These are phyloP conservation scores for Elsinoe australis DNA, from an alignment of 2,329 filamentous ascomycete genomes.

Conservation along the genomic window DNA sequence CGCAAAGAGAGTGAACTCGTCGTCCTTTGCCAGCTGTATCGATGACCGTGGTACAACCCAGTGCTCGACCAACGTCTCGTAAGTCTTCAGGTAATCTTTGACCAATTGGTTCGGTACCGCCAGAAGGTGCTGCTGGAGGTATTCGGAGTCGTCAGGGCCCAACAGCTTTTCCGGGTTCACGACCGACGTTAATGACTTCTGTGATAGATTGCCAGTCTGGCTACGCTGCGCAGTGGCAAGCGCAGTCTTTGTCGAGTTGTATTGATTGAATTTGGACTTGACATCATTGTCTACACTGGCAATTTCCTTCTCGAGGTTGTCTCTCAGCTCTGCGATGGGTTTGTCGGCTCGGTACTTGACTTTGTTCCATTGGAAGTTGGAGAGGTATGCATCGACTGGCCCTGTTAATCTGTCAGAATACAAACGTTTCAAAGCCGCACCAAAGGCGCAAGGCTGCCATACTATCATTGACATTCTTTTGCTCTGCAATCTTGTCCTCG, in stretches of 20 bases:
- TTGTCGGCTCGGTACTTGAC: slow-evolving; percentile 94
- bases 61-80: slow-evolving; percentile 69
- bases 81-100: slow-evolving; percentile 82
- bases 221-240: slow-evolving; percentile 74
- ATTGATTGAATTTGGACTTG: slow-evolving; percentile 88
- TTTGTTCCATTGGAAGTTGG: slow-evolving; percentile 91
- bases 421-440: too few relatives aligned
- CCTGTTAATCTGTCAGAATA: slow-evolving; percentile 47
- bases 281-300: slow-evolving; percentile 91
- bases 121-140: slow-evolving; percentile 90
- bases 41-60: slow-evolving; percentile 94
- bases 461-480: slow-evolving; percentile 95
- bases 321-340: slow-evolving; percentile 76
- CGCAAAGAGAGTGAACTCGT: slow-evolving; percentile 81
- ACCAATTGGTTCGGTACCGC: slow-evolving; percentile 72
- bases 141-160: slow-evolving; percentile 77
- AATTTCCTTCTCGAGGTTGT: slow-evolving; percentile 85
- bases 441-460: slow-evolving; percentile 40
- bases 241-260: slow-evolving; percentile 82
- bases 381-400: slow-evolving; percentile 89
- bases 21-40: slow-evolving; percentile 69
- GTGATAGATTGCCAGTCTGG: slow-evolving; percentile 89
- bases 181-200: slow-evolving; percentile 84
- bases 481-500: slow-evolving; percentile 71
- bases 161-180: slow-evolving; percentile 67